Conservation (phyloP, 1,139 yeast species). For the Candida sanyaensis region DNA sequence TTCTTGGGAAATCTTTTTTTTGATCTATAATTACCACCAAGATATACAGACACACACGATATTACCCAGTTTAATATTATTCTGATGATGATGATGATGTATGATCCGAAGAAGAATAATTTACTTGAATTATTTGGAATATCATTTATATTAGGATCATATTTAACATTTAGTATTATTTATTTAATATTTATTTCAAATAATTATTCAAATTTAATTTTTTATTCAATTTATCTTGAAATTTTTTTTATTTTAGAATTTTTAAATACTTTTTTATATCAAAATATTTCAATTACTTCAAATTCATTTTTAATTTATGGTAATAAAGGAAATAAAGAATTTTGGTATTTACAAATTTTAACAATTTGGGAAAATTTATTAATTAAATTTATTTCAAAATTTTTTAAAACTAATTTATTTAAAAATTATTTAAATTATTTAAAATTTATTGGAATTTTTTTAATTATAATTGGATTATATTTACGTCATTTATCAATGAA, state of each 20-base stretch:
- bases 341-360: constrained; percentile 30
- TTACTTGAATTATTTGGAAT: constrained; percentile 25
- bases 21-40: no score
- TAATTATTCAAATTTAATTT: constrained; percentile 12
- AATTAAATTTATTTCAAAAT: constrained; percentile 6
- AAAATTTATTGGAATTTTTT: constrained; percentile 15
- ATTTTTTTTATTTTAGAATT: constrained; percentile 34
- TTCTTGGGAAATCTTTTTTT: no score
- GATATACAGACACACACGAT: no score
- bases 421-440: no score
- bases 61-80: no score
- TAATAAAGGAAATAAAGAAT: constrained; percentile 35
- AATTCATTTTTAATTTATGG: constrained; percentile 40
- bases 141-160: constrained; percentile 23
- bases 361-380: constrained; percentile 28
- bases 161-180: constrained; percentile 7
- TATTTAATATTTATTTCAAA: not conserved
- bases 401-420: no score
- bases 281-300: constrained; percentile 24
- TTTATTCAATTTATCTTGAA: constrained; percentile 24
- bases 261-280: constrained; percentile 26
- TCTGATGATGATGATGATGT: constrained; percentile 1
- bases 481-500: constrained; percentile 34
- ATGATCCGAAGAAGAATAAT: constrained; percentile 20
- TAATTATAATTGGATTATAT: constrained; percentile 23